phyloP scores from a whole-genome alignment of 768 basidiomycete genomes.

The Omphalotus guepiniiformis region DNA sequence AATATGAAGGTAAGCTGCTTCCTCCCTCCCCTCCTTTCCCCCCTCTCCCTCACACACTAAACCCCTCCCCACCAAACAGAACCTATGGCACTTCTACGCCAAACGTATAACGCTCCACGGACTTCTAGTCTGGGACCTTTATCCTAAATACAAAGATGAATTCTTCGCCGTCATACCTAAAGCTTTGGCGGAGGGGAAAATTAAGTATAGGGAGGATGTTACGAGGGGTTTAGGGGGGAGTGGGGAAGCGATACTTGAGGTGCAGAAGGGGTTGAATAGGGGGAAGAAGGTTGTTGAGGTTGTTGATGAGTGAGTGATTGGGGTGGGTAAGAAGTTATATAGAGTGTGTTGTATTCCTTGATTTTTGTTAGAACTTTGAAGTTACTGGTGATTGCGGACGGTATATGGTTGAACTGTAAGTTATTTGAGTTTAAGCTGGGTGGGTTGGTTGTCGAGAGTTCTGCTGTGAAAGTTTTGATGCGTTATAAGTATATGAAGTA shows the following conservation, averaged over 20 bases:
- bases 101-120: slow-evolving; percentile 20
- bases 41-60: neutral
- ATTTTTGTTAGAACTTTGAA: too few relatives aligned
- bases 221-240: slow-evolving; percentile 24
- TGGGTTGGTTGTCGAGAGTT: too few relatives aligned
- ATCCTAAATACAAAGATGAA: slow-evolving; percentile 22
- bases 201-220: slow-evolving; percentile 29
- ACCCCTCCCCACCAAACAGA: neutral
- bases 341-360: too few relatives aligned
- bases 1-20: slow-evolving; percentile 4
- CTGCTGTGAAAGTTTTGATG: too few relatives aligned
- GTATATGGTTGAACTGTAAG: too few relatives aligned
- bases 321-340: slow-evolving; percentile 4
- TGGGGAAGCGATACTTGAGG: slow-evolving; percentile 26
- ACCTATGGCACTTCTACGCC: slow-evolving; percentile 6
- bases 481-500: too few relatives aligned
- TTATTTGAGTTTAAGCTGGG: too few relatives aligned
- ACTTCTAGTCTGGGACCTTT: slow-evolving; percentile 25
- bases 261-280: slow-evolving; percentile 29
- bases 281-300: slow-evolving; percentile 16
- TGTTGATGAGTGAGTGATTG: slow-evolving; percentile 12
- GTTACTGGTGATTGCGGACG: too few relatives aligned
- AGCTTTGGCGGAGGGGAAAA: slow-evolving; percentile 23
- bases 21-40: neutral
- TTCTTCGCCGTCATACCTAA: slow-evolving; percentile 29